phyloP scores from a whole-genome alignment of 371 early-diverging fungal species.

The Mucor circinelloides region DNA sequence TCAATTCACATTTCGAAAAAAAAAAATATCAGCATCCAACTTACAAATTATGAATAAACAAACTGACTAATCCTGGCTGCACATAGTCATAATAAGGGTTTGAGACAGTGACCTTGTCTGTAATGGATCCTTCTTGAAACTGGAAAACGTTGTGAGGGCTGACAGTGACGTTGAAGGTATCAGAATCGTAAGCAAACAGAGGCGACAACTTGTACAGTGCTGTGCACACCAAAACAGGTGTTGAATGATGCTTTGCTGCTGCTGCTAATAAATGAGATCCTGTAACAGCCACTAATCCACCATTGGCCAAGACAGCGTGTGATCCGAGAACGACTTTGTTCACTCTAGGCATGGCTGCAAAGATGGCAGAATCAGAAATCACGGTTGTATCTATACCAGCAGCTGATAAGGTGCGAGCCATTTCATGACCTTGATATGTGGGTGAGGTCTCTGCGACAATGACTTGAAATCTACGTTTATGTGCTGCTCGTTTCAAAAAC shows the following conservation, averaged over 20 bases:
- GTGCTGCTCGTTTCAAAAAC: conserved; percentile 87
- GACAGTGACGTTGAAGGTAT: conserved; percentile 74
- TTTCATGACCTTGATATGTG: conserved; percentile 81
- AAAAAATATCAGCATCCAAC: conserved; percentile 25
- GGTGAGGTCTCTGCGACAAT: conserved; percentile 93
- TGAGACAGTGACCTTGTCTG: conserved; percentile 76
- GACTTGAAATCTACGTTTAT: conserved; percentile 89
- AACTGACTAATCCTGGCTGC: conserved; percentile 81
- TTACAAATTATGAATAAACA: conserved; percentile 92
- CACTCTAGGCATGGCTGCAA: conserved; percentile 96
- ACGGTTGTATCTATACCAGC: conserved; percentile 92
- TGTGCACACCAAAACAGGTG: conserved; percentile 86
- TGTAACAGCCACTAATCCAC: conserved; percentile 83
- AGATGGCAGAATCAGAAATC: conserved; percentile 91
- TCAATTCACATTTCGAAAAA: background rate
- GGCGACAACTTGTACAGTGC: conserved; percentile 89
- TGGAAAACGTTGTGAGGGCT: conserved; percentile 82
- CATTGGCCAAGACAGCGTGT: conserved; percentile 93
- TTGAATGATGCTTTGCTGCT: conserved; percentile 91
- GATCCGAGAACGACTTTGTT: conserved; percentile 96
- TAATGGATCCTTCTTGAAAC: conserved; percentile 79
- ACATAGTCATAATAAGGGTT: conserved; percentile 93
- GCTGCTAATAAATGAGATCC: conserved; percentile 87
- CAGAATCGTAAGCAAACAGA: conserved; percentile 86
- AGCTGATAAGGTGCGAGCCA: conserved; percentile 76